Evolutionary conservation across 257 asterid species (phyloP), one percentile per base, ranked within the genome.

Genomic region (Echium plantagineum): DNA sequence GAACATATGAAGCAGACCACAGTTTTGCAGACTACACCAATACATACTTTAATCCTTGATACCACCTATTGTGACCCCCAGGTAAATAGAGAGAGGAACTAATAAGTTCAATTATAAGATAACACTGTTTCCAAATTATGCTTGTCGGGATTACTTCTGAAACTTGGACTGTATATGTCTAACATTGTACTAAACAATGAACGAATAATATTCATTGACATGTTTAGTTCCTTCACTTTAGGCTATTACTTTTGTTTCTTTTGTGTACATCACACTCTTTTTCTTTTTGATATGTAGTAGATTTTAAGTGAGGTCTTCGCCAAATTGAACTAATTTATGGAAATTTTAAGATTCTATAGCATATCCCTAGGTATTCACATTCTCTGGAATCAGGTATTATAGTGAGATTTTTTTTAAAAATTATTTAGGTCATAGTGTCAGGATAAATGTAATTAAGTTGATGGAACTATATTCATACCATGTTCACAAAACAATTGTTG

Each of bases 11-110:
- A 72, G 20, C 73, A 81, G 69, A 77, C 72, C 35, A 17, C 82
- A 31, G 10, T 61, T 57, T 69, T 88, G 77, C 94, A 72, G 71
- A 70, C 81, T 71, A 73, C 82, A 62, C 65, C 72, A 0, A 58
- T 91, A 81, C 78, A 88, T 76, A 88, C 88, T 47, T 93, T 91
- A 81, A 81, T 91, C 69, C 94, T 88, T 46, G 98, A 91, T 72
- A 88, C 98, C 66, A 91, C 98, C 57, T 91, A 91, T 66, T 85
- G 97, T 64, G 72, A 88, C 68, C 89, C 95, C 30, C 93, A 84
- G 95, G 98, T 88, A 74, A 21, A 7, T 58, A 5, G 19, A 51
- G 21, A 42, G 32, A 54, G 42, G 15, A 18, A 12, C 49, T 10
- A 13, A 42, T 13, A 42, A 35, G 6, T 35, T 7, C 46, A 35